A percentile compares a stretch with the other conserved stretches of the same genome.
Evolutionary conservation across 176 grass and related monocot genomes (phyloP).

Genomic region (Oryza officinalis): DNA sequence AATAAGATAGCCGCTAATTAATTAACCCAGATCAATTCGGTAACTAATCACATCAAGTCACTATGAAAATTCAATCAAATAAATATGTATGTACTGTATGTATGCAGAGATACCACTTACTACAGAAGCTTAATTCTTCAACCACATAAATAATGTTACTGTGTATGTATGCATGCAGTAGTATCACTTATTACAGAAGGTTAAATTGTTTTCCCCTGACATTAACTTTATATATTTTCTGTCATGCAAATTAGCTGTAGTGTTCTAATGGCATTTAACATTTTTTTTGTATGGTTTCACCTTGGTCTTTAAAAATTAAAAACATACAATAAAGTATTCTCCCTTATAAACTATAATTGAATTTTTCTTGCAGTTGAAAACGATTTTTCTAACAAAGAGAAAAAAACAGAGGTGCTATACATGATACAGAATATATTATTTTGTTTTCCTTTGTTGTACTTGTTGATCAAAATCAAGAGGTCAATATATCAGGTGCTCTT

Average conservation of each 20-base stretch:
- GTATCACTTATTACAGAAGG: neutral
- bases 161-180: neutral
- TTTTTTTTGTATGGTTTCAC: neutral
- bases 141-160: neutral
- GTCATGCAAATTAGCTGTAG: slow-evolving; percentile 1
- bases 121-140: neutral
- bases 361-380: neutral
- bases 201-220: neutral
- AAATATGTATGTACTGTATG: neutral
- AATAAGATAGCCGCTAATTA: neutral
- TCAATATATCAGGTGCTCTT: neutral
- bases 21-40: neutral
- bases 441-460: neutral
- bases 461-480: neutral
- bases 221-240: neutral
- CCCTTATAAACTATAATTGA: neutral
- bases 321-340: neutral
- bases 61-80: neutral
- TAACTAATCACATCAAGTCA: neutral
- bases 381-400: neutral
- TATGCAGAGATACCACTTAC: neutral
- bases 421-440: neutral
- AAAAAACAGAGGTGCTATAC: neutral
- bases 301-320: neutral
- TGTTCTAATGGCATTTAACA: neutral